phyloP scores from a whole-genome alignment of 306 rosid species.

The Cicer yamashitae region DNA sequence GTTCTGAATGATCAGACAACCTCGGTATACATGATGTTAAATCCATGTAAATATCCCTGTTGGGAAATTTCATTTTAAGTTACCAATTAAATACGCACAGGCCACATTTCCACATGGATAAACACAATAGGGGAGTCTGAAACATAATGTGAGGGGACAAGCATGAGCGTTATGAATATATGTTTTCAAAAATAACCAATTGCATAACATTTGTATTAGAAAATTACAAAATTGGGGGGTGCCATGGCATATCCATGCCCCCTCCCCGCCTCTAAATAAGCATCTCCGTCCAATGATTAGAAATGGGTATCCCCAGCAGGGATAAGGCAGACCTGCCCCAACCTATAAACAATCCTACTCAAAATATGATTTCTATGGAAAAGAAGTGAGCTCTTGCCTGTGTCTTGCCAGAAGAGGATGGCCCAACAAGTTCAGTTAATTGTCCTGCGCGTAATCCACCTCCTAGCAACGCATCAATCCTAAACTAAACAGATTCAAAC shows the following conservation, averaged over 20 bases:
- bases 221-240: neutral
- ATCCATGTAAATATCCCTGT: too few species aligned
- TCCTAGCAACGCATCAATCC: conserved; percentile 76
- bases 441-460: conserved; percentile 86
- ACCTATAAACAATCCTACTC: conserved; percentile 1
- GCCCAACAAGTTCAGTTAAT: conserved; percentile 87
- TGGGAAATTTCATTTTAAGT: too few species aligned
- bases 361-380: conserved; percentile 27
- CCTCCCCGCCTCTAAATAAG: neutral
- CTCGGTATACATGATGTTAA: neutral
- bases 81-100: too few species aligned
- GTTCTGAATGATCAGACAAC: conserved; percentile 2
- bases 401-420: conserved; percentile 89
- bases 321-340: neutral
- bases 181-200: neutral
- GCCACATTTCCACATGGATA: too few species aligned
- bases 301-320: neutral
- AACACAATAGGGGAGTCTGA: too few species aligned
- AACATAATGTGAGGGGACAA: too few species aligned
- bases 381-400: conserved; percentile 58
- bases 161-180: neutral
- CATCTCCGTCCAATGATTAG: neutral
- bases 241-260: neutral
- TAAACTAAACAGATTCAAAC: conserved; percentile 43
- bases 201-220: neutral